Percentiles rank a stretch among this genome's conserved stretches.
phyloP scores from a whole-genome alignment of 345 rosid genomes.

The Erucastrum elatum region DNA sequence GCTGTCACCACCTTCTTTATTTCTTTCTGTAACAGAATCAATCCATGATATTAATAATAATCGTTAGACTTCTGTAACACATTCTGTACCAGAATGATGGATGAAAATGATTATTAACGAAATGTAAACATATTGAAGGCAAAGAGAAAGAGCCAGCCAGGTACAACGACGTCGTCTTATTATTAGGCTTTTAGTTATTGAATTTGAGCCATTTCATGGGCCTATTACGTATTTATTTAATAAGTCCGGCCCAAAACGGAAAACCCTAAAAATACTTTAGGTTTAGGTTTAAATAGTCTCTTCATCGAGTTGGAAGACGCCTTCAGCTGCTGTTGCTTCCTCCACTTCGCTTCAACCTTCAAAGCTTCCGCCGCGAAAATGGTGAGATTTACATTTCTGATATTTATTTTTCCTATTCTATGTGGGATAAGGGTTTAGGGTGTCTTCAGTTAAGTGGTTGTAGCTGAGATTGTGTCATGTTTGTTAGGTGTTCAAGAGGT shows the following conservation, averaged over 20 bases:
- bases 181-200: not conserved
- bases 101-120: too few relatives aligned
- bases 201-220: not conserved
- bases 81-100: not conserved
- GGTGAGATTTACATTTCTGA: constrained; percentile 30
- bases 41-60: not conserved
- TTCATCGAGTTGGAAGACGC: too few relatives aligned
- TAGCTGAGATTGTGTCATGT: not conserved
- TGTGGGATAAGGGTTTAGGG: not conserved
- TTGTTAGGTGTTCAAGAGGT: constrained; percentile 84
- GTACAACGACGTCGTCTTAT: not conserved
- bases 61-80: not conserved
- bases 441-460: not conserved
- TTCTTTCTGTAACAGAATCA: not conserved
- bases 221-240: not conserved
- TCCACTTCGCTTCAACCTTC: constrained; percentile 9
- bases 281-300: constrained; percentile 1
- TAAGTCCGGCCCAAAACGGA: not conserved
- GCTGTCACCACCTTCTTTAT: not conserved
- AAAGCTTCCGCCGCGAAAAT: constrained; percentile 33
- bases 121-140: not conserved
- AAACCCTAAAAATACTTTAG: not conserved
- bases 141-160: too few relatives aligned
- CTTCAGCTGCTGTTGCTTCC: constrained; percentile 10
- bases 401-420: too few relatives aligned